Conservation (phyloP, 1,139 yeast species). For the Pichia kudriavzevii region DNA sequence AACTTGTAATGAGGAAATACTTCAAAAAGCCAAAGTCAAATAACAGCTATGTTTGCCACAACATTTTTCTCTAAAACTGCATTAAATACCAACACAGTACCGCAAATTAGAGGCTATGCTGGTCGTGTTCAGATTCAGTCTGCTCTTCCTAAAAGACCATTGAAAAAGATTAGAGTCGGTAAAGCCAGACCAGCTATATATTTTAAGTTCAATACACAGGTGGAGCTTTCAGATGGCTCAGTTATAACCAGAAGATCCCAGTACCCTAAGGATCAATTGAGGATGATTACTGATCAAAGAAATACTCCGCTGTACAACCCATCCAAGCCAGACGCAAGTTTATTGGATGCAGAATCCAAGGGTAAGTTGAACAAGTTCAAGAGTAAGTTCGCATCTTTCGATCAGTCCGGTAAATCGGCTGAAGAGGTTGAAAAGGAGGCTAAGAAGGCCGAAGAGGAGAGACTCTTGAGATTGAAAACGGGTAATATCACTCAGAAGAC, state of each 20-base stretch:
- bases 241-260: conserved; percentile 78
- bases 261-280: conserved; percentile 78
- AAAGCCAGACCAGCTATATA: conserved; percentile 90
- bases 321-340: conserved; percentile 65
- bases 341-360: conserved; percentile 72
- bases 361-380: conserved; percentile 84
- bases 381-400: conserved; percentile 59
- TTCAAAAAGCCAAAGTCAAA: neutral
- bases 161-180: conserved; percentile 55
- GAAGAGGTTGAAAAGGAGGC: conserved; percentile 23
- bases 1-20: too few species aligned
- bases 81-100: neutral
- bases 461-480: conserved; percentile 23
- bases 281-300: conserved; percentile 85
- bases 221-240: conserved; percentile 90
- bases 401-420: conserved; percentile 28
- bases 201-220: conserved; percentile 78
- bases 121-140: conserved; percentile 34
- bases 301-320: conserved; percentile 85
- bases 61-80: too few species aligned
- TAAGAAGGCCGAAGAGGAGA: conserved; percentile 23
- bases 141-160: conserved; percentile 44
- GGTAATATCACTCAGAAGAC: conserved; percentile 21
- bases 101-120: conserved; percentile 15
- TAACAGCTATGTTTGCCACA: conserved; percentile 7